These are phyloP conservation scores for Leucaena leucocephala DNA, from an alignment of 306 rosid genomes.

Conservation along the genomic window DNA sequence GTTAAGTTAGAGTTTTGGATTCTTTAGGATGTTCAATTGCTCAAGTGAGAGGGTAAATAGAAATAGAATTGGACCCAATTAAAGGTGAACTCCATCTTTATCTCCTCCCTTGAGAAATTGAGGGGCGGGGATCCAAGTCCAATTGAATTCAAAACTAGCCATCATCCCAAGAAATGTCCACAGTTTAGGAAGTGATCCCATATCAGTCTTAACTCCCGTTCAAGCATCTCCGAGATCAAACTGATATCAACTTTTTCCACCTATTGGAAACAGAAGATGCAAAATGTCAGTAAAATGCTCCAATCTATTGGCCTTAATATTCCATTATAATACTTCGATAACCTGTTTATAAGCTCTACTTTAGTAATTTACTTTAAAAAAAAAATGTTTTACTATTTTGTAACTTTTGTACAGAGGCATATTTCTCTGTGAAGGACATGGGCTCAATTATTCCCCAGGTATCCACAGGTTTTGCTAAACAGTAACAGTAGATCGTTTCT, in stretches of 20 bases:
- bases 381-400: neutral
- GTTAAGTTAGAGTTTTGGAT: no score
- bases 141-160: neutral
- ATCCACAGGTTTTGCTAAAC: neutral
- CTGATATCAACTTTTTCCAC: constrained; percentile 31
- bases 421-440: neutral
- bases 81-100: neutral
- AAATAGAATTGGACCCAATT: neutral
- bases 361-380: neutral
- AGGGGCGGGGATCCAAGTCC: neutral
- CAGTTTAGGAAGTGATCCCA: constrained; percentile 48
- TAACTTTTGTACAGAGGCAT: neutral
- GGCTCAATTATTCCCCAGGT: neutral
- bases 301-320: neutral
- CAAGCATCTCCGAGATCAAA: constrained; percentile 50
- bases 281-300: neutral
- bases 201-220: constrained; percentile 46
- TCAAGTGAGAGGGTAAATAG: neutral
- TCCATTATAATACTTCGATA: no score
- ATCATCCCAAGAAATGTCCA: constrained; percentile 40
- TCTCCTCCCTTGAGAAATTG: neutral
- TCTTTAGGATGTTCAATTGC: neutral
- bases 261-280: constrained; percentile 26
- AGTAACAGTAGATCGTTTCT: no score
- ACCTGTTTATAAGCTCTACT: neutral